These are phyloP conservation scores for Talaromyces liani DNA, from an alignment of 495 filamentous ascomycete species.

Conservation along the genomic window DNA sequence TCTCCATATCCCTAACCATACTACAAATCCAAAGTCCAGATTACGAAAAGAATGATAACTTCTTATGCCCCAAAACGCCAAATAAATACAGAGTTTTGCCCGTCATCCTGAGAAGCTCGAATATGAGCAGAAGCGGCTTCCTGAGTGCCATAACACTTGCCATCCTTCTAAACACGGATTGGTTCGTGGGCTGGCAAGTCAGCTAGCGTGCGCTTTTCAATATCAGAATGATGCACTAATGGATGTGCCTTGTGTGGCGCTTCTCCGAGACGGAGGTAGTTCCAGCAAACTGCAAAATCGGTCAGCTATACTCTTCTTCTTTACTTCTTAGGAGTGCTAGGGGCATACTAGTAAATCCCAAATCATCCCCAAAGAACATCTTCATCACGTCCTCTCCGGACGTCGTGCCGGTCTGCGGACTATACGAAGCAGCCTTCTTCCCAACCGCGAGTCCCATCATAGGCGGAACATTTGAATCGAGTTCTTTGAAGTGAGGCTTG, in stretches of 20 bases:
- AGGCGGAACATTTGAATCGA: conserved; percentile 42
- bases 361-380: conserved; percentile 57
- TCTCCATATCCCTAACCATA: not conserved
- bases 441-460: conserved; percentile 63
- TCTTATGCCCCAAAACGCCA: not conserved
- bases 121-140: not conserved
- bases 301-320: not conserved
- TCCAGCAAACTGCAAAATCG: conserved; percentile 42
- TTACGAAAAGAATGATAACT: not conserved
- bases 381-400: conserved; percentile 50
- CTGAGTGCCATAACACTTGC: not conserved
- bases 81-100: not conserved
- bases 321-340: not conserved
- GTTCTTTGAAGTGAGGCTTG: conserved; percentile 32
- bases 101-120: not conserved
- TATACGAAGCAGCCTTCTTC: conserved; percentile 55
- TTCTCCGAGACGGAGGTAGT: conserved; percentile 43
- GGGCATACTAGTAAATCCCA: conserved; percentile 48
- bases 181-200: not conserved
- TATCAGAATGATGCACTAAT: not conserved
- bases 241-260: not conserved
- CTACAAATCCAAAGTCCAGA: not conserved
- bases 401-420: conserved; percentile 38
- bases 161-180: not conserved
- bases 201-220: not conserved